These are phyloP conservation scores for Barnettozyma populi DNA, from an alignment of 805 yeast genomes.

Conservation along the genomic window DNA sequence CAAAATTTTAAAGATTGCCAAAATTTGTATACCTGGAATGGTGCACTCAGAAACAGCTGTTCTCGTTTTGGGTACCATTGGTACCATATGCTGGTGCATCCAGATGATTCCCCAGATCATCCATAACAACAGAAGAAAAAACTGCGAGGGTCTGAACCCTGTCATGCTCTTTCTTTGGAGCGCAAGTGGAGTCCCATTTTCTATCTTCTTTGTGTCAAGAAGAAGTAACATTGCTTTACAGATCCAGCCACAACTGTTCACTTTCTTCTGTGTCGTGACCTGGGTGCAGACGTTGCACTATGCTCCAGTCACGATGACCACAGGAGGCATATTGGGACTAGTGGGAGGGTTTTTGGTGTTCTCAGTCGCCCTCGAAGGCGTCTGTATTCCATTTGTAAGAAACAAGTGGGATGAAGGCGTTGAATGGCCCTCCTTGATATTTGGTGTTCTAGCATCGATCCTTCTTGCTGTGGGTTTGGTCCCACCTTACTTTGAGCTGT, in stretches of 20 bases:
- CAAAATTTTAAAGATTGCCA: too few relatives aligned
- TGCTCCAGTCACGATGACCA: slow-evolving; percentile 53
- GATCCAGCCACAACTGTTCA: slow-evolving; percentile 84
- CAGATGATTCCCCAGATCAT: slow-evolving; percentile 84
- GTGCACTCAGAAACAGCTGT: slow-evolving; percentile 35
- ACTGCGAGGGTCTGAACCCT: slow-evolving; percentile 83
- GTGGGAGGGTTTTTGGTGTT: slow-evolving; percentile 35
- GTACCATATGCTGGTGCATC: slow-evolving; percentile 89
- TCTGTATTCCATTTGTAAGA: slow-evolving; percentile 65
- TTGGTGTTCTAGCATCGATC: slow-evolving; percentile 78
- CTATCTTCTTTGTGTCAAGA: slow-evolving; percentile 71
- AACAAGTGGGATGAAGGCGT: slow-evolving; percentile 45
- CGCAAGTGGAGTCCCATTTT: slow-evolving; percentile 72
- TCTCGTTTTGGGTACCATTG: slow-evolving; percentile 77
- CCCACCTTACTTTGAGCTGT: slow-evolving; percentile 85
- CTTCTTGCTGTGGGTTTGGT: slow-evolving; percentile 70
- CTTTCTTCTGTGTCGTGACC: slow-evolving; percentile 58
- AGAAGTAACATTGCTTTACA: slow-evolving; percentile 72
- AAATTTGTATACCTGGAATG: not conserved
- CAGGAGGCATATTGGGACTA: slow-evolving; percentile 31
- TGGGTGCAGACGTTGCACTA: slow-evolving; percentile 66
- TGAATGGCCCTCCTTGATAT: slow-evolving; percentile 72
- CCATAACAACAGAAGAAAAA: slow-evolving; percentile 65
- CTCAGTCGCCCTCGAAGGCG: slow-evolving; percentile 60
- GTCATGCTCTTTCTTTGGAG: slow-evolving; percentile 80